Percentiles rank a stretch among this genome's conserved stretches.
These are phyloP conservation scores for Pseudogymnoascus sp. DNA, from an alignment of 2,329 filamentous ascomycete species.

Conservation along the genomic window DNA sequence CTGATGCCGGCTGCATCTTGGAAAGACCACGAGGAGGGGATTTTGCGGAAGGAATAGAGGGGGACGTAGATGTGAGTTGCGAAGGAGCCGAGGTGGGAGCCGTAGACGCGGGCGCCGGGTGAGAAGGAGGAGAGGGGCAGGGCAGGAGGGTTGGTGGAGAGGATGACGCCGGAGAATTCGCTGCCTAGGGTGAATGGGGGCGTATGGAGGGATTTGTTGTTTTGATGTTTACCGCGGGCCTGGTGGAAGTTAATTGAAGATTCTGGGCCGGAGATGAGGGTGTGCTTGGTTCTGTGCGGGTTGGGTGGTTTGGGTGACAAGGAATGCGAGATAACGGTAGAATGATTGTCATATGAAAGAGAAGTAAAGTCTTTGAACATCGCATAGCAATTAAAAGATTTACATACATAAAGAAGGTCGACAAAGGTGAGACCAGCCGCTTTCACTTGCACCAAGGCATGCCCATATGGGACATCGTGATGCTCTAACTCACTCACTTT, in stretches of 20 bases:
- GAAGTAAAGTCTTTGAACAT: neutral
- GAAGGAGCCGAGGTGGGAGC: slow-evolving; percentile 44
- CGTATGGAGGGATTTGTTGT: slow-evolving; percentile 47
- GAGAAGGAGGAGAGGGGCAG: slow-evolving; percentile 32
- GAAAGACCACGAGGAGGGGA: slow-evolving; percentile 41
- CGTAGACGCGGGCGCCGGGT: slow-evolving; percentile 48
- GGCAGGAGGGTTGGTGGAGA: slow-evolving; percentile 36
- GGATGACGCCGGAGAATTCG: slow-evolving; percentile 52
- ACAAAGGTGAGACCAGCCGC: slow-evolving; percentile 54
- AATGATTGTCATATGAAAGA: neutral
- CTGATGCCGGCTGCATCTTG: slow-evolving; percentile 46
- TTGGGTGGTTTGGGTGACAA: neutral
- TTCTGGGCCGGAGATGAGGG: neutral
- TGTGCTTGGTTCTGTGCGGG: slow-evolving; percentile 2
- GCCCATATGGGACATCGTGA: slow-evolving; percentile 28
- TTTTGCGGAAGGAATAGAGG: slow-evolving; percentile 32
- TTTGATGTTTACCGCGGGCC: slow-evolving; percentile 52
- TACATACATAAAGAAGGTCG: slow-evolving; percentile 46
- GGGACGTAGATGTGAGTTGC: slow-evolving; percentile 42
- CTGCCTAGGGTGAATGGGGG: slow-evolving; percentile 53
- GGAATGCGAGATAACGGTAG: neutral
- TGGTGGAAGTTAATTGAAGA: slow-evolving; percentile 14
- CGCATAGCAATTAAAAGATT: neutral
- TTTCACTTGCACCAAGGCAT: slow-evolving; percentile 42
- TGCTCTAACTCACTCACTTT: slow-evolving; percentile 28